phyloP scores from a whole-genome alignment of 2,329 filamentous ascomycete genomes.

The Trichoderma sp. region DNA sequence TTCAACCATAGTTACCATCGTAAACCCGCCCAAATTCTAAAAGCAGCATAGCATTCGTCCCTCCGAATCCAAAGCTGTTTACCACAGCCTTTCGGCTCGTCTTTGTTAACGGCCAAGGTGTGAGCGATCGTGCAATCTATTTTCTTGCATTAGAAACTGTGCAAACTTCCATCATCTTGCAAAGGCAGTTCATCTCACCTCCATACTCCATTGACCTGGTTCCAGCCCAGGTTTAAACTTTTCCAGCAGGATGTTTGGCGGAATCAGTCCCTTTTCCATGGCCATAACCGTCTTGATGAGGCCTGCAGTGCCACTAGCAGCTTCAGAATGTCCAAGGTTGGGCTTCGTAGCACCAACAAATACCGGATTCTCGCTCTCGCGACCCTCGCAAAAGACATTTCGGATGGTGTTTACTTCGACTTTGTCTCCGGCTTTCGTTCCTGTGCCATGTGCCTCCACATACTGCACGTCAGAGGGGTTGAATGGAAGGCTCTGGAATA shows the following conservation, averaged over 20 bases:
- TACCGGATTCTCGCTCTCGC: background rate
- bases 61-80: constrained; percentile 59
- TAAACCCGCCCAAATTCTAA: constrained; percentile 26
- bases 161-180: too few relatives aligned
- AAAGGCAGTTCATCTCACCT: background rate
- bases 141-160: background rate
- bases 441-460: constrained; percentile 21
- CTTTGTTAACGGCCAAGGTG: background rate
- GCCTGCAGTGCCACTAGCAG: background rate
- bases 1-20: background rate
- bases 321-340: constrained; percentile 15
- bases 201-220: background rate
- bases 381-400: background rate
- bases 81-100: constrained; percentile 31
- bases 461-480: background rate
- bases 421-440: constrained; percentile 22
- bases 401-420: constrained; percentile 20
- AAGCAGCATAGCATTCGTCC: constrained; percentile 50
- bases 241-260: background rate
- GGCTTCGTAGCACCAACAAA: constrained; percentile 4
- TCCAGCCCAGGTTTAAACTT: constrained; percentile 4
- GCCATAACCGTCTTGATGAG: constrained; percentile 14
- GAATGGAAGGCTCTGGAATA: background rate
- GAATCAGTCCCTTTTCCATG: constrained; percentile 14
- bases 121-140: background rate